phyloP scores from a whole-genome alignment of 2,329 filamentous ascomycete genomes.

The Colletotrichum gigasporum region DNA sequence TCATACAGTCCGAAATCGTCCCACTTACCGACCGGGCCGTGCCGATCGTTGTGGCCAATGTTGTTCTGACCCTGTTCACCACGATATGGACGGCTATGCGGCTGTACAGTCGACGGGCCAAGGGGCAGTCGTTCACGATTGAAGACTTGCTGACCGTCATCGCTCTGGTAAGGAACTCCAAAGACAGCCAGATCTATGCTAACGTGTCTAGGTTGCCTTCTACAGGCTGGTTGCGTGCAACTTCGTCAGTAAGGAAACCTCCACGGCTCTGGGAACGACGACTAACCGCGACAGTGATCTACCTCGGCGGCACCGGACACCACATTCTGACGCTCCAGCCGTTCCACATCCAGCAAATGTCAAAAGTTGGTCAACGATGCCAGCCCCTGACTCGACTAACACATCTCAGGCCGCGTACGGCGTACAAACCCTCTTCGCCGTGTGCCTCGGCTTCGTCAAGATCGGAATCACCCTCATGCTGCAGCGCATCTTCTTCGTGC shows the following conservation, averaged over 20 bases:
- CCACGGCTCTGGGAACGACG: too few species aligned
- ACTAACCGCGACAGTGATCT: neutral
- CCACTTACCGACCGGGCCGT: neutral
- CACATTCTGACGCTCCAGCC: neutral
- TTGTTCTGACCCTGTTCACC: neutral
- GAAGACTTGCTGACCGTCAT: neutral
- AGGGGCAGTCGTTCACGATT: neutral
- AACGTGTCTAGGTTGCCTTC: neutral
- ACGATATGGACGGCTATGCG: neutral
- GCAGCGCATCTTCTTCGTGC: constrained; percentile 3
- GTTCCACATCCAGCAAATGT: neutral
- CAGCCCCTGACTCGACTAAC: neutral
- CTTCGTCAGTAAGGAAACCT: neutral
- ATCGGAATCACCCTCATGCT: constrained; percentile 16
- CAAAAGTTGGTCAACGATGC: neutral
- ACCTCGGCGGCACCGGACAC: neutral
- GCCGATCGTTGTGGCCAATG: neutral
- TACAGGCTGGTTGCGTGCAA: neutral
- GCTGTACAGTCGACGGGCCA: neutral
- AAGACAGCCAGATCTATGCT: neutral
- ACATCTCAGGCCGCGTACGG: neutral
- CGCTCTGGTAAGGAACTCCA: neutral
- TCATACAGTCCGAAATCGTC: neutral
- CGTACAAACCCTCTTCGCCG: constrained; percentile 1
- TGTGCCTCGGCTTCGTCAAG: constrained; percentile 14